Percentiles rank a stretch among this genome's conserved stretches.
phyloP scores from a whole-genome alignment of 768 basidiomycete genomes.

The Chalciporus chontae region DNA sequence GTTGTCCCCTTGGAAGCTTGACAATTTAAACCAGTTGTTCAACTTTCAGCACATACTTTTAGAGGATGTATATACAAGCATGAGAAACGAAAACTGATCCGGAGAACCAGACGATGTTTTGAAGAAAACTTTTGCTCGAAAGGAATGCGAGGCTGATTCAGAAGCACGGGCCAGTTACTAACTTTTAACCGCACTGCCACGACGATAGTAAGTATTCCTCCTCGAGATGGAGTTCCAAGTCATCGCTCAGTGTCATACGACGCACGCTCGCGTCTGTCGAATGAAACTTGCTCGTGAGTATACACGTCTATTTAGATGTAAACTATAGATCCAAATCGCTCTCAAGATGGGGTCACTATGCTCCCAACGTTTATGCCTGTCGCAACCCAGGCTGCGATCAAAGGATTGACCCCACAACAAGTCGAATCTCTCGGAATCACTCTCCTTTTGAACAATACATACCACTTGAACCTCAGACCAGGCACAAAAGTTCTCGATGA shows the following conservation, averaged over 20 bases:
- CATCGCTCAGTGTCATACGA: slow-evolving; percentile 76
- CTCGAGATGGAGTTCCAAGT: slow-evolving; percentile 73
- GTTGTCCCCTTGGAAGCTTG: too few species aligned
- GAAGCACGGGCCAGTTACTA: too few species aligned
- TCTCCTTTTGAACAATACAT: slow-evolving; percentile 86
- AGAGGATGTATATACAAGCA: too few species aligned
- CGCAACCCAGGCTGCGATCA: slow-evolving; percentile 89
- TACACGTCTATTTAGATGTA: slow-evolving; percentile 2
- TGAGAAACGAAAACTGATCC: too few species aligned
- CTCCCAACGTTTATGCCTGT: slow-evolving; percentile 94
- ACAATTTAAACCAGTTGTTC: too few species aligned
- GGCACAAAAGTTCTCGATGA: slow-evolving; percentile 69
- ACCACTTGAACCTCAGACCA: slow-evolving; percentile 85
- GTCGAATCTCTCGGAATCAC: slow-evolving; percentile 79
- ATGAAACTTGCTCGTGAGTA: slow-evolving; percentile 77
- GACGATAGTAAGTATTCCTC: neutral
- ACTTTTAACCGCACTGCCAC: slow-evolving; percentile 18
- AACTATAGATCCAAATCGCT: slow-evolving; percentile 1
- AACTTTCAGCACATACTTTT: too few species aligned
- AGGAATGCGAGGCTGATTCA: too few species aligned
- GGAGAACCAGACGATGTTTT: too few species aligned
- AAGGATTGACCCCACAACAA: slow-evolving; percentile 84
- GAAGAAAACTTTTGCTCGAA: too few species aligned
- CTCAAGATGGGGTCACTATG: slow-evolving; percentile 72
- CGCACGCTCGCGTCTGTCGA: slow-evolving; percentile 77